These are phyloP conservation scores for Paecilomyces niveus DNA, from an alignment of 2,329 filamentous ascomycete species.

Conservation along the genomic window DNA sequence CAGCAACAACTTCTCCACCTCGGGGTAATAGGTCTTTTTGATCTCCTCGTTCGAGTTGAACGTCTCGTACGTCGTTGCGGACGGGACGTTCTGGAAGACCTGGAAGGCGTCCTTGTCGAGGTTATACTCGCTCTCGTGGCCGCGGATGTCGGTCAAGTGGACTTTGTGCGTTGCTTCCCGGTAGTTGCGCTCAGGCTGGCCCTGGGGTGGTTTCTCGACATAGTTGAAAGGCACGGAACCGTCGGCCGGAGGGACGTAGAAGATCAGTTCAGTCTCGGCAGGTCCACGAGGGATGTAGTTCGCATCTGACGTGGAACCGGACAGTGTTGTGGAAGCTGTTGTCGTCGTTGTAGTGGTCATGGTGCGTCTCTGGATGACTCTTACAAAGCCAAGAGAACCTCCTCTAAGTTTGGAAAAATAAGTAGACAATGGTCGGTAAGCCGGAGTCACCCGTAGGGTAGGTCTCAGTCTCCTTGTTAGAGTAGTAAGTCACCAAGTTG, in stretches of 20 bases:
- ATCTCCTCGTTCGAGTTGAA: conserved; percentile 66
- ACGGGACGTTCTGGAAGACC: conserved; percentile 52
- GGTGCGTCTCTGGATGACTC: background rate
- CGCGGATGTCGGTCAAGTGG: conserved; percentile 65
- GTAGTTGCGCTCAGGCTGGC: conserved; percentile 61
- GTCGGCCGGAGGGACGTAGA: conserved; percentile 56
- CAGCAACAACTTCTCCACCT: conserved; percentile 67
- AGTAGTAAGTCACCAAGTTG: no score
- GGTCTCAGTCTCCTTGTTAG: background rate
- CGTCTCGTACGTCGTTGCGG: conserved; percentile 46
- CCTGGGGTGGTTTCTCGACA: conserved; percentile 57
- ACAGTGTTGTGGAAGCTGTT: conserved; percentile 14
- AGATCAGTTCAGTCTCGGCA: conserved; percentile 57
- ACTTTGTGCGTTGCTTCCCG: conserved; percentile 45
- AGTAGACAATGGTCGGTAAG: background rate
- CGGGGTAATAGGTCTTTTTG: conserved; percentile 69
- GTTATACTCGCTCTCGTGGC: conserved; percentile 56
- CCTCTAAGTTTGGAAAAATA: background rate
- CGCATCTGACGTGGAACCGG: conserved; percentile 20
- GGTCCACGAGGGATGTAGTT: conserved; percentile 50
- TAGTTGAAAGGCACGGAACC: conserved; percentile 57
- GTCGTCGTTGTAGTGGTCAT: conserved; percentile 7
- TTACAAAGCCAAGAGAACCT: background rate
- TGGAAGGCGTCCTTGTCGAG: conserved; percentile 72
- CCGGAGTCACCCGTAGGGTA: background rate